phyloP scores from a whole-genome alignment of 148 eudicot species.

The Suaeda aralocaspica region DNA sequence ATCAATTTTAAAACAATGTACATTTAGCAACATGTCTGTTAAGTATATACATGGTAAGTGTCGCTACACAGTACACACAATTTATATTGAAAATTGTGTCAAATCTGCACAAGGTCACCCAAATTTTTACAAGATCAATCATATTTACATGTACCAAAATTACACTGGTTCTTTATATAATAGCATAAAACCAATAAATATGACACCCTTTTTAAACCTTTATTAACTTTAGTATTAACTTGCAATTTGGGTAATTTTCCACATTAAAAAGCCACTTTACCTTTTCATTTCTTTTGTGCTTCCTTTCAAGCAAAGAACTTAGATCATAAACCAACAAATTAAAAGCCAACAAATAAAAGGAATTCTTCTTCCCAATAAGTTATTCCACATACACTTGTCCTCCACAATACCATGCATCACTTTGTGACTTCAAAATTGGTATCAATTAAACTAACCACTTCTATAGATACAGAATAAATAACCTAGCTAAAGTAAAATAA shows the following conservation, averaged over 20 bases:
- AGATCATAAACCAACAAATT: background rate
- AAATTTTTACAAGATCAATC: too few relatives aligned
- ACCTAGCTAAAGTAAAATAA: background rate
- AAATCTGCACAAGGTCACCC: too few relatives aligned
- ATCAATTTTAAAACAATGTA: too few relatives aligned
- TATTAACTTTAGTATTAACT: background rate
- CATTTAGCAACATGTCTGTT: too few relatives aligned
- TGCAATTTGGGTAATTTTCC: slow-evolving; percentile 1
- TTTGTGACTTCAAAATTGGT: slow-evolving; percentile 17
- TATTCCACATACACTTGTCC: slow-evolving; percentile 19
- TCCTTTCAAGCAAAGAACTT: slow-evolving; percentile 20
- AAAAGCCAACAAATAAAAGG: slow-evolving; percentile 5
- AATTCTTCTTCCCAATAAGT: background rate
- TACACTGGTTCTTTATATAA: too few relatives aligned
- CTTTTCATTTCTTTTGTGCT: slow-evolving; percentile 16
- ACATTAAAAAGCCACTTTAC: slow-evolving; percentile 12
- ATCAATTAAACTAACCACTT: slow-evolving; percentile 12
- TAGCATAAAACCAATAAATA: too few relatives aligned
- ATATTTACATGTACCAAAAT: too few relatives aligned
- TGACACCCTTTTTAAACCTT: too few relatives aligned
- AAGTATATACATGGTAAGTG: too few relatives aligned
- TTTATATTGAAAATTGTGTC: too few relatives aligned
- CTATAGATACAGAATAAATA: slow-evolving; percentile 13
- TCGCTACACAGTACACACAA: too few relatives aligned
- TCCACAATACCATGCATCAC: background rate